phyloP scores from a whole-genome alignment of 2,329 filamentous ascomycete genomes.

The Colletotrichum paranaense region DNA sequence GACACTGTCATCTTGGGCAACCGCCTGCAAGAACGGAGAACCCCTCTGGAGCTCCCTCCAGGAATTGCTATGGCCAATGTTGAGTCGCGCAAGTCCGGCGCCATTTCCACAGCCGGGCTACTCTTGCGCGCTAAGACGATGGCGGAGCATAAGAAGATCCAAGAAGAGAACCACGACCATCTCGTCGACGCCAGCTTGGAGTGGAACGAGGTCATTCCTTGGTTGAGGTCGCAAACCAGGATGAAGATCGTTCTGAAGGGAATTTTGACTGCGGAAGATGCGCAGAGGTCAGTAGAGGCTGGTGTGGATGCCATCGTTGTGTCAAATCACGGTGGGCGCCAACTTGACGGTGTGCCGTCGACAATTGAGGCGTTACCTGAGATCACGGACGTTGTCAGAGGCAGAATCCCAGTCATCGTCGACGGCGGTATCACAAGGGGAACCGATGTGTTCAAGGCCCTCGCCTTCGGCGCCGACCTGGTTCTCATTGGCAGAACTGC shows the following conservation, averaged over 20 bases:
- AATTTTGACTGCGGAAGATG: constrained; percentile 37
- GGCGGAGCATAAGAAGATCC: constrained; percentile 23
- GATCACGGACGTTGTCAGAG: constrained; percentile 16
- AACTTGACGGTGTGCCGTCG: constrained; percentile 34
- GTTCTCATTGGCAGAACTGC: constrained; percentile 29
- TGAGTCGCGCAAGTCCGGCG: not conserved
- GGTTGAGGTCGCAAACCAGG: constrained; percentile 38
- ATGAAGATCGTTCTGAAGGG: constrained; percentile 42
- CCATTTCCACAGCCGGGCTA: constrained; percentile 37
- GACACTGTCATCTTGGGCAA: constrained; percentile 45
- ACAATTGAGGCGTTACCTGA: constrained; percentile 37
- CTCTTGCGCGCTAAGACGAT: constrained; percentile 29
- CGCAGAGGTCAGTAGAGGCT: constrained; percentile 36
- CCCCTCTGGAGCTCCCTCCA: constrained; percentile 37
- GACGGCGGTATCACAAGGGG: constrained; percentile 33
- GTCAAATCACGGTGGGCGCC: constrained; percentile 39
- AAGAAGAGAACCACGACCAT: constrained; percentile 8
- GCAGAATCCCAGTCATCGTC: constrained; percentile 39
- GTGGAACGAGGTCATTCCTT: constrained; percentile 39
- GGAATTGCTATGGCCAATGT: constrained; percentile 40
- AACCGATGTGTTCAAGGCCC: constrained; percentile 32
- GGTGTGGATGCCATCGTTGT: constrained; percentile 38
- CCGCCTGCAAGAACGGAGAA: constrained; percentile 43
- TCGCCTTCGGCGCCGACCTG: constrained; percentile 29
- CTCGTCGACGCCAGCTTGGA: constrained; percentile 38